Percentiles rank a stretch among this genome's conserved stretches.
Evolutionary conservation across 495 filamentous ascomycete genomes (phyloP).

Genomic region (Pyronema domesticum): DNA sequence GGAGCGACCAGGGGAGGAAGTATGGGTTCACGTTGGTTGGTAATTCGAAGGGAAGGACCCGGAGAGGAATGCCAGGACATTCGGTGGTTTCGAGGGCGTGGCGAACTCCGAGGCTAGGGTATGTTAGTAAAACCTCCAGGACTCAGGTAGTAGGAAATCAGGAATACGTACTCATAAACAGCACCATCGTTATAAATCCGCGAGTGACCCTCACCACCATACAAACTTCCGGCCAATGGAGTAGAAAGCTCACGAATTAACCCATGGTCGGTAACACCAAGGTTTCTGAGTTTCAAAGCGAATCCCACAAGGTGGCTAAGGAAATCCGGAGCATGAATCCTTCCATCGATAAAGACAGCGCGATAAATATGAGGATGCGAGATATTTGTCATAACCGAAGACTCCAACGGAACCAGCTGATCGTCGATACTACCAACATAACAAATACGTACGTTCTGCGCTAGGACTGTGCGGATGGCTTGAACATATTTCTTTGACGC

Average conservation of each 20-base stretch:
- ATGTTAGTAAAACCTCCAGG: constrained; percentile 14
- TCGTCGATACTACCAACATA: constrained; percentile 91
- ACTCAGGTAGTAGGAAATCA: neutral
- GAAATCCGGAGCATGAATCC: constrained; percentile 84
- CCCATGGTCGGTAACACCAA: constrained; percentile 81
- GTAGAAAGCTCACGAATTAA: constrained; percentile 77
- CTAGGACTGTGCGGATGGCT: constrained; percentile 50
- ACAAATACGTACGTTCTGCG: constrained; percentile 62
- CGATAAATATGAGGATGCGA: constrained; percentile 84
- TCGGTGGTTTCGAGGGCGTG: constrained; percentile 71
- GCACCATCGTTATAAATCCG: constrained; percentile 75
- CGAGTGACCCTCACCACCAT: constrained; percentile 83
- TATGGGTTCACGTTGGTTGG: constrained; percentile 47
- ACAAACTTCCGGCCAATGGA: constrained; percentile 78
- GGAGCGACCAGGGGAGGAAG: constrained; percentile 82
- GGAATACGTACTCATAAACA: constrained; percentile 59
- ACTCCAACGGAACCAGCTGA: constrained; percentile 86
- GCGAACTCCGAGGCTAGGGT: constrained; percentile 52
- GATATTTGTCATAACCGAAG: constrained; percentile 63
- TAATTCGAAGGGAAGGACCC: constrained; percentile 33
- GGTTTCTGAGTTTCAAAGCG: constrained; percentile 76
- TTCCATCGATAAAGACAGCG: constrained; percentile 84
- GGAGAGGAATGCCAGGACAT: constrained; percentile 35
- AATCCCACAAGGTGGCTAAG: constrained; percentile 86
- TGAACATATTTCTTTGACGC: constrained; percentile 69